These are phyloP conservation scores for Tolypocladium ovalisporum DNA, from an alignment of 2,329 filamentous ascomycete genomes.

Conservation along the genomic window DNA sequence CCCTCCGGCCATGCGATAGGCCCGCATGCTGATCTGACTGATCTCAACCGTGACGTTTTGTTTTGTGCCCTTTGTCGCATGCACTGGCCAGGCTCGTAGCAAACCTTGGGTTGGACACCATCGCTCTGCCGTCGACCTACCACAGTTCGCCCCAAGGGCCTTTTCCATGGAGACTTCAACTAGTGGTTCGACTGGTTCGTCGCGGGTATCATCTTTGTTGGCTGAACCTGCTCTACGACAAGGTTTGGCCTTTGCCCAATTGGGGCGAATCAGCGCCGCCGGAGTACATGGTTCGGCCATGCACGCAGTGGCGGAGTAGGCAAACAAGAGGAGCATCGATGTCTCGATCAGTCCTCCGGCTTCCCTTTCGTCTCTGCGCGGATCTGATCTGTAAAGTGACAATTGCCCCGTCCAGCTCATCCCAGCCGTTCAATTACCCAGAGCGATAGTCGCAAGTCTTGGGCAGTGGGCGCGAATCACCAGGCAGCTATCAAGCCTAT, in stretches of 20 bases:
- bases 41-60: not conserved
- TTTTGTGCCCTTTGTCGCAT: not conserved
- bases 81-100: not conserved
- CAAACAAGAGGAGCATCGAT: not conserved
- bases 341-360: not conserved
- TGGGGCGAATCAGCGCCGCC: not conserved
- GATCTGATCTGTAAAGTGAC: not conserved
- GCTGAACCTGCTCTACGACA: not conserved
- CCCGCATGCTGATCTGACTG: not conserved
- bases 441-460: not conserved
- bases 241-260: not conserved
- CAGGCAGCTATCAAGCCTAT: not conserved
- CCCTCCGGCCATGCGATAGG: not conserved
- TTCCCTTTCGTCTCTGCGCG: not conserved
- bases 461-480: not conserved
- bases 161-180: not conserved
- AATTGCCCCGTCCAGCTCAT: too few species aligned
- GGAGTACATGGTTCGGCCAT: too few species aligned
- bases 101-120: not conserved
- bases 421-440: not conserved
- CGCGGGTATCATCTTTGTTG: not conserved
- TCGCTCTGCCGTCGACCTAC: not conserved
- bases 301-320: not conserved
- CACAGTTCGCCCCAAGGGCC: not conserved
- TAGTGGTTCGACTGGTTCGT: not conserved